A percentile compares a stretch with the other conserved stretches of the same genome.
Conservation (phyloP, 1,139 yeast species). For the Dujonia santamariae region DNA sequence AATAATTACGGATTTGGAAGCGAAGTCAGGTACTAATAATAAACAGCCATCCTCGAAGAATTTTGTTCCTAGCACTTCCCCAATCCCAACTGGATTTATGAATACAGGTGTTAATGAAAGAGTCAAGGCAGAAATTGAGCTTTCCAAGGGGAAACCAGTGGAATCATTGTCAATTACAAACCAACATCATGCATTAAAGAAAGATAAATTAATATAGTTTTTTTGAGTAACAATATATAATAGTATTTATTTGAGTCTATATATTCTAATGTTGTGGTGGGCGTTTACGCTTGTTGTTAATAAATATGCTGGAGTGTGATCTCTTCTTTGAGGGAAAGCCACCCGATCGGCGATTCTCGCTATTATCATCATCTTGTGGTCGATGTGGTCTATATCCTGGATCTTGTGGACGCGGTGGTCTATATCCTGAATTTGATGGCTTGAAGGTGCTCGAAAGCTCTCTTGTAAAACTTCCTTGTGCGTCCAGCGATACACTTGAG, state of each 20-base stretch:
- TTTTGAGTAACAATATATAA: neutral
- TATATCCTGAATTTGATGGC: too few species aligned
- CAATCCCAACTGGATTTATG: constrained; percentile 6
- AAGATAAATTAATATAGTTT: constrained; percentile 4
- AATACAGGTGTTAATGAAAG: constrained; percentile 1
- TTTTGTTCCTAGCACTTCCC: neutral
- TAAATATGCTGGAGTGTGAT: constrained; percentile 17
- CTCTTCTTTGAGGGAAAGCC: constrained; percentile 5
- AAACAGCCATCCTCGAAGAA: neutral
- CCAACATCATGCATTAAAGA: neutral
- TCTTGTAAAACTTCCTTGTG: too few species aligned
- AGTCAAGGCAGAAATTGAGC: constrained; percentile 2
- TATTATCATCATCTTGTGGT: too few species aligned
- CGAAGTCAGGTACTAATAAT: neutral
- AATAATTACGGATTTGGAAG: constrained; percentile 9
- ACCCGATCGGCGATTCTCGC: too few species aligned
- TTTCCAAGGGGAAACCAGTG: neutral
- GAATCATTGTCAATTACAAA: too few species aligned
- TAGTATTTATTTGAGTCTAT: neutral
- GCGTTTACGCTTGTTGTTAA: constrained; percentile 13
- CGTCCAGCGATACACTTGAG: too few species aligned
- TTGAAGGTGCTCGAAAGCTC: too few species aligned
- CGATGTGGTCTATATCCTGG: too few species aligned
- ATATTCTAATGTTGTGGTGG: constrained; percentile 5
- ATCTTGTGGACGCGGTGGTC: too few species aligned